A percentile compares a stretch with the other conserved stretches of the same genome.
Evolutionary conservation across 139 green algal genomes (phyloP).

Genomic region (Haematococcus lacustris): DNA sequence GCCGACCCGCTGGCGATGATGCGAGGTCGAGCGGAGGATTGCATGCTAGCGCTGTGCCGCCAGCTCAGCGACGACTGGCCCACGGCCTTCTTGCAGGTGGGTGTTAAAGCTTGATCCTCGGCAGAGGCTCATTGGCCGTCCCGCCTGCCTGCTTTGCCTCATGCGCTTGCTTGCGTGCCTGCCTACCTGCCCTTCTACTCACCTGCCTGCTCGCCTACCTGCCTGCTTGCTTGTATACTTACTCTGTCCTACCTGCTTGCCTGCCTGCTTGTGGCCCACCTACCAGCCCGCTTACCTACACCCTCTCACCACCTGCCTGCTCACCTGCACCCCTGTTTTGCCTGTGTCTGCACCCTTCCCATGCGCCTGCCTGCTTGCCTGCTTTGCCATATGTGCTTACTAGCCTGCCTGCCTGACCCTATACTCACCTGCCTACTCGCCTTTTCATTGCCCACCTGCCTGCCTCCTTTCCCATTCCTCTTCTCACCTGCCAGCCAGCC

Average conservation of each 20-base stretch:
- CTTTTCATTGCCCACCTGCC: background rate
- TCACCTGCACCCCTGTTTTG: too few relatives aligned
- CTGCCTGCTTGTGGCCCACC: background rate
- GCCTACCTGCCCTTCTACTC: background rate
- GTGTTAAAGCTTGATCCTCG: background rate
- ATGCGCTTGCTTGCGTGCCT: background rate
- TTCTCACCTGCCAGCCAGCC: too few relatives aligned
- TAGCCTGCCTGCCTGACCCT: background rate
- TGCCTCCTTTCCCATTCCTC: too few relatives aligned
- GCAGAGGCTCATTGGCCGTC: background rate
- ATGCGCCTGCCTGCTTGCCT: background rate
- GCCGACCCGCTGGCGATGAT: background rate
- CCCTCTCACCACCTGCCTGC: too few relatives aligned
- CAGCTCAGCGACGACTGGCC: conserved; percentile 34
- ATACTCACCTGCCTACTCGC: background rate
- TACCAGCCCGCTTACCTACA: too few relatives aligned
- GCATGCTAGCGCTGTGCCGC: conserved; percentile 33
- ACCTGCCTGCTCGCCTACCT: background rate
- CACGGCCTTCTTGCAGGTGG: conserved; percentile 30
- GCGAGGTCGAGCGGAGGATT: conserved; percentile 27
- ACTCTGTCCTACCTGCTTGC: background rate
- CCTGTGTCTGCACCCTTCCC: too few relatives aligned
- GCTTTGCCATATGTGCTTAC: background rate
- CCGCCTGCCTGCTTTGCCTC: background rate
- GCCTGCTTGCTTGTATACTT: background rate